Evolutionary conservation across 257 asterid genomes (phyloP), one percentile per base, ranked within the genome.

Genomic region (Capsicum pubescens): DNA sequence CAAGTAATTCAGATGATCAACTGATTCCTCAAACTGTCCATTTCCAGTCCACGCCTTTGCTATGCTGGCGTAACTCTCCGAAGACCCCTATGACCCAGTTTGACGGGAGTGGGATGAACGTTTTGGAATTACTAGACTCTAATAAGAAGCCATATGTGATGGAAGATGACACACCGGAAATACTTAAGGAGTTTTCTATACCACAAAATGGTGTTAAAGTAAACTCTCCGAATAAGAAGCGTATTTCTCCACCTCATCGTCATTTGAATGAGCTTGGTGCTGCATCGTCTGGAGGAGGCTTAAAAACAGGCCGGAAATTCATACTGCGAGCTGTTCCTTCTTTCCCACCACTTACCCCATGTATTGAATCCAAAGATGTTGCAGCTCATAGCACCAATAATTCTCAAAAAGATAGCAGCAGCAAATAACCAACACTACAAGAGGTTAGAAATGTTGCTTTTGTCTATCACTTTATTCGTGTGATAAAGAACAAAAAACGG

Each of bases 181-280:
- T 91, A 87, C 74, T 95, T 83, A 90, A 89, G 88, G 94, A 88
- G 69, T 70, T 82, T 71, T 84, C 91, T 52, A 60, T 84, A 66
- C 91, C 91, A 46, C 61, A 68, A 61, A 85, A 79, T 85, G 89
- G 90, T 82, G 95, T 93, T 83, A 91, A 94, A 87, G 90, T 90
- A 60, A 90, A 89, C 91, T 92, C 97, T 16, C 95, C 97, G 36
- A 90, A 90, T 83, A 92, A 91, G 90, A 94, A 93, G 86, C 91
- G 97, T 14, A 89, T 93, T 79, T 94, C 97, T 85, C 98, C 95
- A 87, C 97, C 97, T 84, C 91, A 88, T 84, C 80, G 90, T 78
- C 82, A 32, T 48, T 66, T 44, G 59, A 68, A 74, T 3, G 87
- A 82, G 83, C 44, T 81, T 63, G 86, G 90, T 86, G 87, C 92